A percentile compares a stretch with the other conserved stretches of the same genome.
phyloP scores from a whole-genome alignment of 23 red algal species.

The Agarophyton chilense region DNA sequence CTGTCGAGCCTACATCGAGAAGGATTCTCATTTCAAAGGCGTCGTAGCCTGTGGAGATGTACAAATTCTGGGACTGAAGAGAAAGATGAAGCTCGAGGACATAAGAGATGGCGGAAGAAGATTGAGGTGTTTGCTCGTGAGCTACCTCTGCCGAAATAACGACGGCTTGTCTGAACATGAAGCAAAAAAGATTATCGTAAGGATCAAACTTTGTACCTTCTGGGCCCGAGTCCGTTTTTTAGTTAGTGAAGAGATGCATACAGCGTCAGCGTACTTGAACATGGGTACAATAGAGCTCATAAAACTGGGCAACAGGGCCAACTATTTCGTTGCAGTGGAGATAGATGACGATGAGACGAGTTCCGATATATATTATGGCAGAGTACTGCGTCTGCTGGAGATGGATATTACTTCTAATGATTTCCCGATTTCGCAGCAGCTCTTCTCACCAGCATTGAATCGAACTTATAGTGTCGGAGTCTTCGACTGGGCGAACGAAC shows the following conservation, averaged over 20 bases:
- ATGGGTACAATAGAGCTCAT: not conserved
- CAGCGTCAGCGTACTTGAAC: not conserved
- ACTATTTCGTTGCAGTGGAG: not conserved
- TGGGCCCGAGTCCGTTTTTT: not conserved
- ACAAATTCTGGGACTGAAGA: not conserved
- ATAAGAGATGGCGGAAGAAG: not conserved
- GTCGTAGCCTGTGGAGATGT: not conserved
- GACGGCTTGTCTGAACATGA: not conserved
- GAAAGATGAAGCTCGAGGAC: not conserved
- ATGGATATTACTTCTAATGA: no score
- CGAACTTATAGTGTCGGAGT: not conserved
- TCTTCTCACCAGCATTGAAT: no score
- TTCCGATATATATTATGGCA: not conserved
- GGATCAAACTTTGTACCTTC: not conserved
- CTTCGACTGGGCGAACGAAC: not conserved
- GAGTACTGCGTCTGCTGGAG: not conserved
- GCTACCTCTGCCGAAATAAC: not conserved
- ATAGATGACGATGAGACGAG: not conserved
- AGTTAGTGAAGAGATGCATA: not conserved
- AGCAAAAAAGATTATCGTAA: not conserved
- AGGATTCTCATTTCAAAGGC: not conserved
- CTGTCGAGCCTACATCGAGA: not conserved
- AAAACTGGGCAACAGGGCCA: not conserved
- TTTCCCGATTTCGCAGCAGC: no score
- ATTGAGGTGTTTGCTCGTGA: not conserved